A percentile compares a stretch with the other conserved stretches of the same genome.
These are phyloP conservation scores for Penicillium sp. DNA, from an alignment of 2,329 filamentous ascomycete species.

Conservation along the genomic window DNA sequence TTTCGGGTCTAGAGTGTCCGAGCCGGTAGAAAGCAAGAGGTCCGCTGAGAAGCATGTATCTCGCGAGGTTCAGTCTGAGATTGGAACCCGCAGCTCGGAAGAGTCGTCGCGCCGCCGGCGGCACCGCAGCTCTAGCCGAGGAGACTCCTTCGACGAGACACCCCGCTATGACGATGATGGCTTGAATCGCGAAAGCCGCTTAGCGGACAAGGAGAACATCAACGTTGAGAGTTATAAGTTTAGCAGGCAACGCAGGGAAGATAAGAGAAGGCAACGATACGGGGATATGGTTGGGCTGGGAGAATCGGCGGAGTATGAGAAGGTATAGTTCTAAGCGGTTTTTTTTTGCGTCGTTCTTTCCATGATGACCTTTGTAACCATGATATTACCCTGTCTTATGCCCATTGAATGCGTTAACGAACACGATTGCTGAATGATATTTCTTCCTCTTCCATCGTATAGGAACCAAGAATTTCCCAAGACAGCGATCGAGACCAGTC, in stretches of 20 bases:
- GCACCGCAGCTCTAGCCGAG: conserved; percentile 44
- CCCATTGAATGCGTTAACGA: conserved; percentile 21
- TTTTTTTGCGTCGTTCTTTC: conserved; percentile 25
- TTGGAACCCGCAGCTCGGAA: conserved; percentile 38
- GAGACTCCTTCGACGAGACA: conserved; percentile 47
- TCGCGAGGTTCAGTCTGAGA: conserved; percentile 43
- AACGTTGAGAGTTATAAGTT: conserved; percentile 40
- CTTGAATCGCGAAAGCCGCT: conserved; percentile 43
- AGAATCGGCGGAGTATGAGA: conserved; percentile 38
- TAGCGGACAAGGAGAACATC: conserved; percentile 44
- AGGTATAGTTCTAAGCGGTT: conserved; percentile 46
- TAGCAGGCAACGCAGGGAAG: conserved; percentile 41
- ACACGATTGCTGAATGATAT: conserved; percentile 34
- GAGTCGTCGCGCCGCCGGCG: conserved; percentile 49
- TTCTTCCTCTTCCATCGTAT: conserved; percentile 34
- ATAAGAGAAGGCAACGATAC: conserved; percentile 42
- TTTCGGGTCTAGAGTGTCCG: conserved; percentile 44
- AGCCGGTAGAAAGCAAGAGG: conserved; percentile 31
- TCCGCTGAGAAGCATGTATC: conserved; percentile 35
- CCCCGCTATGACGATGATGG: conserved; percentile 44
- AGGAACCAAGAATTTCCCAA: conserved; percentile 39
- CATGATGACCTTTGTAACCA: conserved; percentile 30
- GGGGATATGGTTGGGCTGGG: conserved; percentile 43
- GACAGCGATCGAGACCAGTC: conserved; percentile 51
- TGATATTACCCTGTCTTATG: conserved; percentile 31